These are phyloP conservation scores for Physcia stellaris DNA, from an alignment of 495 filamentous ascomycete species.

Conservation along the genomic window DNA sequence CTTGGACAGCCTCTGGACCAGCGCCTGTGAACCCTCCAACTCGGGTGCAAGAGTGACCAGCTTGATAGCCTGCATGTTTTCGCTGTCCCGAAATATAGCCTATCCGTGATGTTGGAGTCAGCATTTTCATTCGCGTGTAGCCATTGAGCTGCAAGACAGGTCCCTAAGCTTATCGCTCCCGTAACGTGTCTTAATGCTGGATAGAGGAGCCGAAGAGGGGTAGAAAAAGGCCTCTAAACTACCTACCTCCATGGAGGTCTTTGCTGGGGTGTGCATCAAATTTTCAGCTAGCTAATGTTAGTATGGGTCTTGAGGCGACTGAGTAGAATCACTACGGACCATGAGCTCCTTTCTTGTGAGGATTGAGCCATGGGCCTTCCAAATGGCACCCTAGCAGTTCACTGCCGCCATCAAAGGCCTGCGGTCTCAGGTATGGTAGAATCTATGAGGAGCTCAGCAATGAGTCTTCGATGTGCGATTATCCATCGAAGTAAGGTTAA, in stretches of 20 bases:
- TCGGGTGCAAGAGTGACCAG: conserved; percentile 77
- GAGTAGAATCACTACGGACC: conserved; percentile 39
- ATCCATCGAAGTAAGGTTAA: not conserved
- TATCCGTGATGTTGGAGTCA: no score
- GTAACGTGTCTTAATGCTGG: no score
- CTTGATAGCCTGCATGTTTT: conserved; percentile 33
- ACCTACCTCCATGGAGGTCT: conserved; percentile 4
- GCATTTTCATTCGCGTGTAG: no score
- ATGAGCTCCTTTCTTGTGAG: conserved; percentile 59
- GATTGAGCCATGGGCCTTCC: conserved; percentile 71
- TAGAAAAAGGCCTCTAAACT: no score
- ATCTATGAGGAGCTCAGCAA: conserved; percentile 27
- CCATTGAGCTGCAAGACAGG: no score
- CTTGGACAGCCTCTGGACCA: conserved; percentile 45
- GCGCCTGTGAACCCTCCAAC: conserved; percentile 43
- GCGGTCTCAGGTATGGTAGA: conserved; percentile 60
- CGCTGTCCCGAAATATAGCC: conserved; percentile 8
- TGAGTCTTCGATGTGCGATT: not conserved
- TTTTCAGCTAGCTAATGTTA: conserved; percentile 2
- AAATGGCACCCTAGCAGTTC: conserved; percentile 75
- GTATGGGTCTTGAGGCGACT: conserved; percentile 2
- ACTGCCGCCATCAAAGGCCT: conserved; percentile 47
- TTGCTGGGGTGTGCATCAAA: conserved; percentile 7
- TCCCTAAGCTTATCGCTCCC: no score
- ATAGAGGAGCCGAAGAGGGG: no score